phyloP scores from a whole-genome alignment of 2,329 filamentous ascomycete species.

The Ceratocystis ficicola region DNA sequence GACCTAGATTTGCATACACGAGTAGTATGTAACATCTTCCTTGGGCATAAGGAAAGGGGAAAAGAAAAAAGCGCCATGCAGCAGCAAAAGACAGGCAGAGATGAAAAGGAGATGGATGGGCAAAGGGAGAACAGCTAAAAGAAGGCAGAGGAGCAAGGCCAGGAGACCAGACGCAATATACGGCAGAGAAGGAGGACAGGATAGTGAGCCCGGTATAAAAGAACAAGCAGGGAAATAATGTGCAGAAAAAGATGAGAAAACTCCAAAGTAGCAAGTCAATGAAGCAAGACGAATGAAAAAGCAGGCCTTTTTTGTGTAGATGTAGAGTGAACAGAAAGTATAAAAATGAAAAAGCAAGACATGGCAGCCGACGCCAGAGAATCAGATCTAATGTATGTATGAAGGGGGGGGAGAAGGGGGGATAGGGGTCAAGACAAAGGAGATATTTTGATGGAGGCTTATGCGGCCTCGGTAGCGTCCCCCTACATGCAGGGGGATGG shows the following conservation, averaged over 20 bases:
- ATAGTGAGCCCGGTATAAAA: constrained; percentile 5
- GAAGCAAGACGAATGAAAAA: background rate
- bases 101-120: background rate
- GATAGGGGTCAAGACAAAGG: background rate
- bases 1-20: background rate
- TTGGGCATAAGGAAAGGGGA: constrained; percentile 18
- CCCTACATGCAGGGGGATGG: background rate
- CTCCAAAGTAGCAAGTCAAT: background rate
- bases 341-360: constrained; percentile 1
- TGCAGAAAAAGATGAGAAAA: constrained; percentile 12
- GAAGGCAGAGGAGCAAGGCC: background rate
- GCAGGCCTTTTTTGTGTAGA: background rate
- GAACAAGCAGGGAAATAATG: constrained; percentile 16
- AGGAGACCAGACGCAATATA: background rate
- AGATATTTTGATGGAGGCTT: constrained; percentile 2
- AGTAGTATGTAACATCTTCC: constrained; percentile 5
- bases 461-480: background rate
- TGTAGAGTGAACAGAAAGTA: background rate
- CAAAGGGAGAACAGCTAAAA: background rate
- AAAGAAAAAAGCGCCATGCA: background rate
- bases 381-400: constrained; percentile 2
- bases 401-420: background rate
- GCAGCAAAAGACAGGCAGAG: background rate
- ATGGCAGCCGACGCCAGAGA: background rate
- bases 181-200: constrained; percentile 8